Percentiles rank a stretch among this genome's conserved stretches.
Conservation (phyloP, 2,329 filamentous ascomycete genomes). For the Colletotrichum theobromicola region DNA sequence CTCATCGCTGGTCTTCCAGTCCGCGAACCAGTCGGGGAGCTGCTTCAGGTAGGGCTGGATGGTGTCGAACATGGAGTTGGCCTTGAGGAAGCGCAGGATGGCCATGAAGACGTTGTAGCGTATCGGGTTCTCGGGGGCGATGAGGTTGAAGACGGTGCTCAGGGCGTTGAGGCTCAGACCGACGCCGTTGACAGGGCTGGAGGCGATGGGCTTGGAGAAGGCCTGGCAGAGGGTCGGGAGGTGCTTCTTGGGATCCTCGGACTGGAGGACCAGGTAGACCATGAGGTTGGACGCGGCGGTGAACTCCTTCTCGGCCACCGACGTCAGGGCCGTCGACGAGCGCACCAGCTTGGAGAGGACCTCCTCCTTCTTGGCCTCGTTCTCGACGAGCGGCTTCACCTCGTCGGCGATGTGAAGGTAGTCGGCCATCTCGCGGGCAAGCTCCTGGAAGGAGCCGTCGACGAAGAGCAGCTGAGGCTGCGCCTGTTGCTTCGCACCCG, state of each 20-base stretch:
- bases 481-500: conserved; percentile 43
- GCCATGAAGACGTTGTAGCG: conserved; percentile 91
- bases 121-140: conserved; percentile 76
- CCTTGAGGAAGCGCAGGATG: conserved; percentile 83
- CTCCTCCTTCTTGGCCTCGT: conserved; percentile 74
- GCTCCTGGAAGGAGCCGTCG: conserved; percentile 92
- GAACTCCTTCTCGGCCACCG: conserved; percentile 94
- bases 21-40: conserved; percentile 79
- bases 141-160: conserved; percentile 95
- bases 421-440: conserved; percentile 91
- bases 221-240: conserved; percentile 88
- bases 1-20: conserved; percentile 84
- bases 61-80: conserved; percentile 78
- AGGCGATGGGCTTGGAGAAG: conserved; percentile 84
- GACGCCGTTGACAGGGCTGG: conserved; percentile 83
- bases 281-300: conserved; percentile 96
- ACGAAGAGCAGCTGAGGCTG: conserved; percentile 73
- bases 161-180: conserved; percentile 89
- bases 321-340: conserved; percentile 78
- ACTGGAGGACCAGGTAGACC: conserved; percentile 89
- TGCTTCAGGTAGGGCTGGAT: conserved; percentile 84
- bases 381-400: conserved; percentile 74
- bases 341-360: conserved; percentile 88
- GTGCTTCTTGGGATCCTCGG: conserved; percentile 83
- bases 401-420: conserved; percentile 88